Percentiles rank a stretch among this genome's conserved stretches.
phyloP scores from a whole-genome alignment of 805 yeast genomes.

The Lipomyces yamadae region DNA sequence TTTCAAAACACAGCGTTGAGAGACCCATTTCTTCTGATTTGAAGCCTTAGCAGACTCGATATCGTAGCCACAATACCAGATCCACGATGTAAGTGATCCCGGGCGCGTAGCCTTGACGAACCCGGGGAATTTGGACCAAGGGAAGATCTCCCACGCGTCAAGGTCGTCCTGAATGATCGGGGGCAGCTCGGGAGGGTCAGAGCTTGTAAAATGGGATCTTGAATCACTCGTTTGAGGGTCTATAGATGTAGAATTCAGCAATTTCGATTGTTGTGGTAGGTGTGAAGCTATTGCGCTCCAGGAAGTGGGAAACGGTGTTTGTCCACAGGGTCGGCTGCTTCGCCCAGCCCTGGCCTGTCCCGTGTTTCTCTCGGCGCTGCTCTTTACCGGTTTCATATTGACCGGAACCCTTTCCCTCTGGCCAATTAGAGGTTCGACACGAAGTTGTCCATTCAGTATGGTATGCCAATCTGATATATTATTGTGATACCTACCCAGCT shows the following conservation, averaged over 20 bases:
- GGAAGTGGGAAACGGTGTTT: too few species aligned
- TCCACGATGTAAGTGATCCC: slow-evolving; percentile 6
- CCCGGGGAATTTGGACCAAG: slow-evolving; percentile 7
- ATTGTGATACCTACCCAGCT: too few species aligned
- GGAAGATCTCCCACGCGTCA: not conserved
- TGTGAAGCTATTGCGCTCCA: too few species aligned
- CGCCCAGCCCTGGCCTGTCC: too few species aligned
- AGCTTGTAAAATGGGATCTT: slow-evolving; percentile 4
- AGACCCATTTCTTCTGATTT: slow-evolving; percentile 4
- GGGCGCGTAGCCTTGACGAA: slow-evolving; percentile 9
- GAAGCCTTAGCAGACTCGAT: slow-evolving; percentile 3
- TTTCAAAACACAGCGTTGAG: slow-evolving; percentile 3
- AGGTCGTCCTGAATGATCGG: slow-evolving; percentile 7
- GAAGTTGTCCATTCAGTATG: too few species aligned
- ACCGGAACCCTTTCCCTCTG: too few species aligned
- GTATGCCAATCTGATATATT: too few species aligned
- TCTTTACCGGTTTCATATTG: too few species aligned
- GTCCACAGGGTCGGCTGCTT: too few species aligned
- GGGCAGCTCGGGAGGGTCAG: slow-evolving; percentile 8
- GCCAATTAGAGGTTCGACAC: too few species aligned
- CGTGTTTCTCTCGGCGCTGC: too few species aligned
- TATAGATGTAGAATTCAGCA: slow-evolving; percentile 5
- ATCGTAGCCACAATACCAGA: slow-evolving; percentile 6
- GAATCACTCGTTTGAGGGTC: slow-evolving; percentile 5
- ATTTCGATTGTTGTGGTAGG: not conserved